Evolutionary conservation across 352 stramenopile species (phyloP).

Genomic region (Phytopythium aichiense): DNA sequence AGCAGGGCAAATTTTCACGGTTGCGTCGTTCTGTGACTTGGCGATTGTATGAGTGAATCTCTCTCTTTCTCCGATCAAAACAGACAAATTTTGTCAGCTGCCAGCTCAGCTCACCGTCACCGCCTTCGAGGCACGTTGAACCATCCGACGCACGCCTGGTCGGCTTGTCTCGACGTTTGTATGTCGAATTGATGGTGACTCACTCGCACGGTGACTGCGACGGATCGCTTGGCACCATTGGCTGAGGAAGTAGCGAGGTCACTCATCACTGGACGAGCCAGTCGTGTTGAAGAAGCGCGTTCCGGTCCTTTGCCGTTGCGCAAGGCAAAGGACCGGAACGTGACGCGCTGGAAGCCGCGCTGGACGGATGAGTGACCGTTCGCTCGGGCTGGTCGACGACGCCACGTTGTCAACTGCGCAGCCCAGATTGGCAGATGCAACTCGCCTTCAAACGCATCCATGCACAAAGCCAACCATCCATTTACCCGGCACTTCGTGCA

Average conservation of each 20-base stretch:
- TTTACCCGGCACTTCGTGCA: too few relatives aligned
- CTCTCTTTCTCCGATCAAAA: not conserved
- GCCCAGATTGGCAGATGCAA: too few relatives aligned
- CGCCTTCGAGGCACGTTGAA: too few relatives aligned
- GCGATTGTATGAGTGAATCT: not conserved
- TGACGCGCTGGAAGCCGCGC: not conserved
- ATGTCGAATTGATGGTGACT: not conserved
- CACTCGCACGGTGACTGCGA: not conserved
- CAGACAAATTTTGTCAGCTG: too few relatives aligned
- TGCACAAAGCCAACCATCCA: too few relatives aligned
- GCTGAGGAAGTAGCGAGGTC: not conserved
- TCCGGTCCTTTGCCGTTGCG: slow-evolving; percentile 3
- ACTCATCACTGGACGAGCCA: not conserved
- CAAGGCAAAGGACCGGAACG: not conserved
- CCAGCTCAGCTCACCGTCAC: too few relatives aligned
- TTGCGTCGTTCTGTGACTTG: not conserved
- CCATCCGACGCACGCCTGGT: not conserved
- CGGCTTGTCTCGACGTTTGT: not conserved
- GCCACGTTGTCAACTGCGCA: slow-evolving; percentile 1
- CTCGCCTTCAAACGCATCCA: too few relatives aligned
- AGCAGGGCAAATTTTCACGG: not conserved
- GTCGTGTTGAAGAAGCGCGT: not conserved
- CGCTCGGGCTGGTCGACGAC: not conserved
- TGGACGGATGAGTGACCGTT: not conserved
- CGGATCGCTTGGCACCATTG: not conserved